These are phyloP conservation scores for Tilletia indica DNA, from an alignment of 1,284 basidiomycete species.

Conservation along the genomic window DNA sequence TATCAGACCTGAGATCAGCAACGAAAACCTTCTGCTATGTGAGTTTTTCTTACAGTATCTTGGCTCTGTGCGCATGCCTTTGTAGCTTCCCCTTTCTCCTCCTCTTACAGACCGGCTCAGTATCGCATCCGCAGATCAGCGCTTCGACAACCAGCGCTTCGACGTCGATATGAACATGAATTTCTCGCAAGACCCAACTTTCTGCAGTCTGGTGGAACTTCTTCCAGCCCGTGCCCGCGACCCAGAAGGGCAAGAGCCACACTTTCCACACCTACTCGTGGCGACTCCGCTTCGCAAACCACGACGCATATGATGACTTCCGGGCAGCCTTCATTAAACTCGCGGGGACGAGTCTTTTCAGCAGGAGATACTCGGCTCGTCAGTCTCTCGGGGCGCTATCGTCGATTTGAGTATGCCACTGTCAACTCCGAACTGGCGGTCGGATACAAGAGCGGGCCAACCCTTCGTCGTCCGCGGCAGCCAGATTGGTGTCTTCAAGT, in stretches of 20 bases:
- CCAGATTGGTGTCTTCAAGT: constrained; percentile 96
- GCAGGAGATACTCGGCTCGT: constrained; percentile 47
- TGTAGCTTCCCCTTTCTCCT: no score
- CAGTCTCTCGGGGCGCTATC: constrained; percentile 25
- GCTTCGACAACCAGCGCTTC: constrained; percentile 70
- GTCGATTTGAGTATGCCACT: constrained; percentile 26
- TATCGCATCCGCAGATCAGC: constrained; percentile 58
- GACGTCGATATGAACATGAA: constrained; percentile 58
- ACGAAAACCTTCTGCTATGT: no score
- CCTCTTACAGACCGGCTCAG: constrained; percentile 66
- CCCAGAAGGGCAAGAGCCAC: not conserved
- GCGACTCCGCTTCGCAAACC: constrained; percentile 72
- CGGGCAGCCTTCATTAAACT: constrained; percentile 69
- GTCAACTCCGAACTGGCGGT: constrained; percentile 80
- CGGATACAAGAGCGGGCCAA: constrained; percentile 92
- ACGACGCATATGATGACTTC: constrained; percentile 67
- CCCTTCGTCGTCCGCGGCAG: constrained; percentile 93
- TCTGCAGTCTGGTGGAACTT: constrained; percentile 80
- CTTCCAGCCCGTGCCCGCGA: constrained; percentile 24
- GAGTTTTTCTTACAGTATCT: no score
- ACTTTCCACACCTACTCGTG: constrained; percentile 68
- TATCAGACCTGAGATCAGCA: no score
- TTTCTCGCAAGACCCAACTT: constrained; percentile 43
- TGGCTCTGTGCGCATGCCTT: no score
- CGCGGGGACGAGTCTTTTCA: constrained; percentile 39